phyloP scores from a whole-genome alignment of 805 yeast genomes.

The Cyberlindnera xylosilytica region DNA sequence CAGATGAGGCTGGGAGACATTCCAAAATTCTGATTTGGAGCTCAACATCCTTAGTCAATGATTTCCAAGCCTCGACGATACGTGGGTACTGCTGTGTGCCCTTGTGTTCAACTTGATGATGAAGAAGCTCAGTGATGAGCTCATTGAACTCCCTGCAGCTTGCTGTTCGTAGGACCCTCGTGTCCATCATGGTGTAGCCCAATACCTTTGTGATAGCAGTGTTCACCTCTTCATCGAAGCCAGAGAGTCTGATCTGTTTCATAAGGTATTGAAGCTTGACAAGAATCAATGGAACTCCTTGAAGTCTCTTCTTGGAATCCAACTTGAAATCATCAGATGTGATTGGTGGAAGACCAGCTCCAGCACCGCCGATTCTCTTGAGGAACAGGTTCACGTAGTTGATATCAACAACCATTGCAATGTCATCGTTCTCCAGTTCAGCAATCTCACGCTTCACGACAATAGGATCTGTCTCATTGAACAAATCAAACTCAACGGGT shows the following conservation, averaged over 20 bases:
- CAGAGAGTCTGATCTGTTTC: not conserved
- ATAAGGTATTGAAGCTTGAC: constrained; percentile 8
- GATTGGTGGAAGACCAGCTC: not conserved
- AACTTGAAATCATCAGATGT: not conserved
- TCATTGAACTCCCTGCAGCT: not conserved
- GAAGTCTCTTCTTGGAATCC: constrained; percentile 3
- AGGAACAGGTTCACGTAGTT: not conserved
- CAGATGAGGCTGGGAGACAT: constrained; percentile 3
- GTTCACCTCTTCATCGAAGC: not conserved
- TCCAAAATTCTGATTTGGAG: constrained; percentile 7
- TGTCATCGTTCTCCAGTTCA: not conserved
- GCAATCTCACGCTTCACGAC: not conserved
- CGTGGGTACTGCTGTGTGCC: not conserved
- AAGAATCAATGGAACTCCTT: constrained; percentile 1
- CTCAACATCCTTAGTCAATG: constrained; percentile 1
- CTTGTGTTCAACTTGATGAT: not conserved
- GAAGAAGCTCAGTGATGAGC: not conserved
- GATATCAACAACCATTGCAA: not conserved
- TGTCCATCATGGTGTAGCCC: constrained; percentile 15
- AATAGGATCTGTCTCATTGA: constrained; percentile 1
- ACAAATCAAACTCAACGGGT: not conserved
- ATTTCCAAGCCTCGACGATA: constrained; percentile 5
- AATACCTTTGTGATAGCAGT: not conserved
- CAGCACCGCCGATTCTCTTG: constrained; percentile 3
- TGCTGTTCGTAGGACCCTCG: constrained; percentile 3